A percentile compares a stretch with the other conserved stretches of the same genome.
These are phyloP conservation scores for Globisporangium carolinianum DNA, from an alignment of 352 stramenopile genomes.

Conservation along the genomic window DNA sequence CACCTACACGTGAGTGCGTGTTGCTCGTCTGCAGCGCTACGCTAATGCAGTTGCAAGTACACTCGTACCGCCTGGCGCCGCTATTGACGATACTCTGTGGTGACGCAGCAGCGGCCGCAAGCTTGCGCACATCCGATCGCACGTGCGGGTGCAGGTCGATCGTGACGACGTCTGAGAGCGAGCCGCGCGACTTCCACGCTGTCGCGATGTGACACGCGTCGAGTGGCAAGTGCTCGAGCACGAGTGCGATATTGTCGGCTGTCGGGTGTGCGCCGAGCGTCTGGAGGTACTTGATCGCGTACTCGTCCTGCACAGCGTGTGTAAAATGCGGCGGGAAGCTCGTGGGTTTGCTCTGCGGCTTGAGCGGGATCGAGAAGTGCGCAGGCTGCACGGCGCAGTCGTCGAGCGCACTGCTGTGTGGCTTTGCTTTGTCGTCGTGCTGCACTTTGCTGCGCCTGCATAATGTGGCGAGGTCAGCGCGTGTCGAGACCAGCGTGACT, in stretches of 20 bases:
- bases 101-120: too few relatives aligned
- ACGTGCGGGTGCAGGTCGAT: constrained; percentile 42
- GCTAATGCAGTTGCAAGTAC: too few relatives aligned
- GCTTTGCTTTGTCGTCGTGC: constrained; percentile 1
- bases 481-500: neutral
- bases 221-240: constrained; percentile 55
- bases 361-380: constrained; percentile 49
- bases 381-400: constrained; percentile 33
- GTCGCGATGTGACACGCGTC: constrained; percentile 53
- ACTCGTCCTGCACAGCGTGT: constrained; percentile 51
- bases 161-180: constrained; percentile 38
- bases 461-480: neutral
- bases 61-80: too few relatives aligned
- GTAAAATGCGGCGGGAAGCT: constrained; percentile 31
- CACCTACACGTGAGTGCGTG: neutral
- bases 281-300: constrained; percentile 67
- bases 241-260: constrained; percentile 46
- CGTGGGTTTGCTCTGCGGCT: constrained; percentile 38
- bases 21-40: neutral
- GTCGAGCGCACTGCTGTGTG: constrained; percentile 11
- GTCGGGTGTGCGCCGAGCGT: constrained; percentile 44
- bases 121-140: neutral
- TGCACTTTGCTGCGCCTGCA: constrained; percentile 7
- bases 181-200: constrained; percentile 50
- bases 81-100: too few relatives aligned